These are phyloP conservation scores for Paecilomyces niveus DNA, from an alignment of 2,329 filamentous ascomycete genomes.

Conservation along the genomic window DNA sequence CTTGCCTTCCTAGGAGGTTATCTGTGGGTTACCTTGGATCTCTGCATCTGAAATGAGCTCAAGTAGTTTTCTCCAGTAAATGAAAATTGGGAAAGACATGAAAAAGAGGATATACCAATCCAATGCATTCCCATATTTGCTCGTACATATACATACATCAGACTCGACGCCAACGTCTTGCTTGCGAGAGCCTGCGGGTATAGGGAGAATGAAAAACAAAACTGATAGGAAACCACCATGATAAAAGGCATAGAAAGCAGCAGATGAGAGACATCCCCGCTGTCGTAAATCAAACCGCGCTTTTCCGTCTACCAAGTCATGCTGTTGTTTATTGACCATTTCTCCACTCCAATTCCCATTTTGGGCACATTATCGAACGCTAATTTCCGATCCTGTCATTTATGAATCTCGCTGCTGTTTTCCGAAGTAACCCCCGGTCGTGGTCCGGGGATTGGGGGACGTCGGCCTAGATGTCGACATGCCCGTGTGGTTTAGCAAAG, in stretches of 20 bases:
- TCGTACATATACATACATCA: not conserved
- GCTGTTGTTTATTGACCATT: not conserved
- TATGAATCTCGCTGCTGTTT: slow-evolving; percentile 19
- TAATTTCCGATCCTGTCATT: not conserved
- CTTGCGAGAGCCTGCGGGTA: not conserved
- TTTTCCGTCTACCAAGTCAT: not conserved
- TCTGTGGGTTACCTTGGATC: not conserved
- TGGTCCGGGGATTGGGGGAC: slow-evolving; percentile 40
- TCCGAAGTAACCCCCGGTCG: slow-evolving; percentile 32
- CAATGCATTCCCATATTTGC: not conserved
- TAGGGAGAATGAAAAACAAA: not conserved
- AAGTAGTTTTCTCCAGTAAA: not conserved
- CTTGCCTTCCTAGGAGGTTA: not conserved
- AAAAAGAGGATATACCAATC: not conserved
- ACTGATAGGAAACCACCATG: not conserved
- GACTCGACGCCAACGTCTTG: not conserved
- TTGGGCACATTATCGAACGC: not conserved
- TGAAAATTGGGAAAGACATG: no score
- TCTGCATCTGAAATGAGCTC: not conserved
- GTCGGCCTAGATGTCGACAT: slow-evolving; percentile 48
- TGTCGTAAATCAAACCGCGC: not conserved
- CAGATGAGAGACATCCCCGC: not conserved
- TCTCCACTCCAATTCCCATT: not conserved
- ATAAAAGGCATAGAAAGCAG: not conserved
- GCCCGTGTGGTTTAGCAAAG: slow-evolving; percentile 40